These are phyloP conservation scores for Aureobasidium sp. DNA, from an alignment of 2,329 filamentous ascomycete genomes.

Conservation along the genomic window DNA sequence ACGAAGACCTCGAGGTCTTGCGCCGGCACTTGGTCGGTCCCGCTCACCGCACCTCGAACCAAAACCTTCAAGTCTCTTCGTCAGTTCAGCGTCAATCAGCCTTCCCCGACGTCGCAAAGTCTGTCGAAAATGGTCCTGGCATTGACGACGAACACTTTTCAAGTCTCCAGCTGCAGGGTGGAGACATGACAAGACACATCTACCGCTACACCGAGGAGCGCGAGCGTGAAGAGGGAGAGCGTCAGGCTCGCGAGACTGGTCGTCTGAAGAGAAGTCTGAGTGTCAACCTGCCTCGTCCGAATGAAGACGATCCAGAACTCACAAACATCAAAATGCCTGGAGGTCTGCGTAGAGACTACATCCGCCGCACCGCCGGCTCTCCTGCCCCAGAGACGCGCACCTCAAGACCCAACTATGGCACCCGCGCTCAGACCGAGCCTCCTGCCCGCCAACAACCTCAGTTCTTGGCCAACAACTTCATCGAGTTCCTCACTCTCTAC, in stretches of 20 bases:
- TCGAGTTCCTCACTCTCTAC: constrained; percentile 80
- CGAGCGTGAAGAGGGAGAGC: constrained; percentile 81
- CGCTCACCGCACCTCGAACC: constrained; percentile 44
- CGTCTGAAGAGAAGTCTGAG: constrained; percentile 85
- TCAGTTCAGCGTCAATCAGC: constrained; percentile 30
- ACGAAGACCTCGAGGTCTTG: constrained; percentile 93
- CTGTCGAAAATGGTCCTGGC: constrained; percentile 21
- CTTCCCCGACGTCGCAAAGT: constrained; percentile 33
- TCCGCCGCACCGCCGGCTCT: constrained; percentile 76
- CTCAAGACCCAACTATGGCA: constrained; percentile 42
- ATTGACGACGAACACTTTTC: constrained; percentile 80
- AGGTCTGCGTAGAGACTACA: constrained; percentile 91
- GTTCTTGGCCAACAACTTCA: constrained; percentile 80
- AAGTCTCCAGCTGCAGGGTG: constrained; percentile 91
- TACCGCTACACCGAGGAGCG: constrained; percentile 97
- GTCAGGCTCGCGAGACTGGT: constrained; percentile 60
- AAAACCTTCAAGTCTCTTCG: constrained; percentile 27
- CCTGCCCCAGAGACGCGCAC: constrained; percentile 51
- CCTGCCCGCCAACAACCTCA: constrained; percentile 55
- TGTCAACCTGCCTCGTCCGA: constrained; percentile 81
- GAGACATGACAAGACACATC: constrained; percentile 94
- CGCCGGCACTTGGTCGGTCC: constrained; percentile 88
- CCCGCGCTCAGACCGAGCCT: constrained; percentile 21
- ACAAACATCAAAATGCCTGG: constrained; percentile 93
- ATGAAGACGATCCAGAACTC: constrained; percentile 85